These are phyloP conservation scores for Flagelloscypha sp. DNA, from an alignment of 768 basidiomycete genomes.

Conservation along the genomic window DNA sequence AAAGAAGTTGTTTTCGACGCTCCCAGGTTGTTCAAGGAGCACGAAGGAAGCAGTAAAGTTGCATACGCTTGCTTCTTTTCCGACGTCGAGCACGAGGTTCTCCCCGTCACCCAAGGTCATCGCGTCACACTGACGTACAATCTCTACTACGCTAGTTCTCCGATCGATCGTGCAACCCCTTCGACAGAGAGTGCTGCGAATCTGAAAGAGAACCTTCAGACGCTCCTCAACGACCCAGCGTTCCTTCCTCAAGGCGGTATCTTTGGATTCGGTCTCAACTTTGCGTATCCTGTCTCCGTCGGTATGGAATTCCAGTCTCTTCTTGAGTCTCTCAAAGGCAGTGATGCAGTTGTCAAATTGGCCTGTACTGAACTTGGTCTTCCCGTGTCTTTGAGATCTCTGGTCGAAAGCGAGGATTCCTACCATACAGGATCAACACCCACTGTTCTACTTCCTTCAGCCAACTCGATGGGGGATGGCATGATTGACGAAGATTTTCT, in stretches of 20 bases:
- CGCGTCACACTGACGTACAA: conserved; percentile 38
- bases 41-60: conserved; percentile 16
- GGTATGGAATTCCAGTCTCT: conserved; percentile 2
- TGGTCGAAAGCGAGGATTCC: no score
- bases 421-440: no score
- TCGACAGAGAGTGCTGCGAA: conserved; percentile 4
- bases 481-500: no score
- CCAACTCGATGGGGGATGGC: no score
- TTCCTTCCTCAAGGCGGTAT: conserved; percentile 32
- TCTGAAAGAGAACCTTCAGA: conserved; percentile 15
- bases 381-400: no score
- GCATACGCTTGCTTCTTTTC: conserved; percentile 34
- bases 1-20: conserved; percentile 30
- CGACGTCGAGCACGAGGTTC: conserved; percentile 37
- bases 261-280: conserved; percentile 31
- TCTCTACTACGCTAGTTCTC: conserved; percentile 18
- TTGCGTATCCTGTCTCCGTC: conserved; percentile 25
- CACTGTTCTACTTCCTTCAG: no score
- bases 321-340: conserved; percentile 18
- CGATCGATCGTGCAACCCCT: conserved; percentile 9
- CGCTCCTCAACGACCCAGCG: conserved; percentile 21
- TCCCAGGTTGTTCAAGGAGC: conserved; percentile 13
- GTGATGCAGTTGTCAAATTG: no score
- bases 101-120: conserved; percentile 29
- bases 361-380: no score